Evolutionary conservation across 2,329 filamentous ascomycete genomes (phyloP).

Genomic region (Dactylellina parvicollis): DNA sequence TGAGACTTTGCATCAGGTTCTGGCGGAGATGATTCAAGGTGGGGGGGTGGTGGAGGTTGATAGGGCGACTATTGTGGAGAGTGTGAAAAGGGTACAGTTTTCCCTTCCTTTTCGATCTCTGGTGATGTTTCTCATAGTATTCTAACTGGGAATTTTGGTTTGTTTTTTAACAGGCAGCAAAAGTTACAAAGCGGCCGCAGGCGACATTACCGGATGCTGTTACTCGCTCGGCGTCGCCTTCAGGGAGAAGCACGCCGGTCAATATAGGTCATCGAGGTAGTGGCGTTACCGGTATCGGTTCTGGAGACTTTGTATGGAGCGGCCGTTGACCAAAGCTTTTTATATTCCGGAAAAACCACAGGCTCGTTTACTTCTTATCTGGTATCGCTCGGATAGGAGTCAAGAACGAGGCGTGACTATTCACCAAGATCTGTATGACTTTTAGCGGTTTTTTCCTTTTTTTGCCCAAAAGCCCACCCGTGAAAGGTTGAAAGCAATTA

Average conservation of each 20-base stretch:
- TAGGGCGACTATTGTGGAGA: slow-evolving; percentile 80
- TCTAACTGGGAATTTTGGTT: not conserved
- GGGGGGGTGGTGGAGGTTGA: slow-evolving; percentile 82
- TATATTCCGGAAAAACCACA: slow-evolving; percentile 20
- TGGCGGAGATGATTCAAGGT: slow-evolving; percentile 94
- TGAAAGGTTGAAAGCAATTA: too few species aligned
- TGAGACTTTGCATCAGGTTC: slow-evolving; percentile 89
- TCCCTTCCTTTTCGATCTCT: slow-evolving; percentile 58
- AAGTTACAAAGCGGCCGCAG: slow-evolving; percentile 52
- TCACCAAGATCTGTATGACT: slow-evolving; percentile 27
- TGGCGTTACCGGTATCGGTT: slow-evolving; percentile 51
- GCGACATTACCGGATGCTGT: slow-evolving; percentile 38
- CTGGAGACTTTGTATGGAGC: slow-evolving; percentile 53
- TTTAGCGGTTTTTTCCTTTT: not conserved
- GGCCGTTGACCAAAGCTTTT: slow-evolving; percentile 41
- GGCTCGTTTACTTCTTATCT: slow-evolving; percentile 49
- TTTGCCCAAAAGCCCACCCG: too few species aligned
- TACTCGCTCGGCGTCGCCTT: slow-evolving; percentile 34
- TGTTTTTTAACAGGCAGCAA: slow-evolving; percentile 36
- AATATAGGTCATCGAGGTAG: slow-evolving; percentile 43
- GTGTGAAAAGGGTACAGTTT: slow-evolving; percentile 81
- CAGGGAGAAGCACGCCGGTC: slow-evolving; percentile 34
- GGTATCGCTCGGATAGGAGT: slow-evolving; percentile 31
- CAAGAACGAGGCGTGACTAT: not conserved
- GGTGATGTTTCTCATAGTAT: not conserved